A percentile compares a stretch with the other conserved stretches of the same genome.
Evolutionary conservation across 2,329 filamentous ascomycete genomes (phyloP).

Genomic region (Aureobasidium sp.): DNA sequence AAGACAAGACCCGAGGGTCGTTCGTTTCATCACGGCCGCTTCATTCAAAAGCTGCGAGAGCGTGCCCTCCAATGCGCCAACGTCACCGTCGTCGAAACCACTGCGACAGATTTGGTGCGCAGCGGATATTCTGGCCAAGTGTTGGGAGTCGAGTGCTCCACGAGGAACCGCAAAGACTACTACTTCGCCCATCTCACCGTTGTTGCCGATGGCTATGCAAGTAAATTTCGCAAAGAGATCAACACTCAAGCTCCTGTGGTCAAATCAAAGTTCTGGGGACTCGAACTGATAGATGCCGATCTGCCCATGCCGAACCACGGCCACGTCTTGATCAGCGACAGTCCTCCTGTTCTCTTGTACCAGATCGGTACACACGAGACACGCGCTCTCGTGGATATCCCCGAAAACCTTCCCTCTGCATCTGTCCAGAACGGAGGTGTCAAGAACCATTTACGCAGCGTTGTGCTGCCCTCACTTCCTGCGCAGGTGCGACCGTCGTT

Average conservation of each 20-base stretch:
- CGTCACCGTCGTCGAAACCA: conserved; percentile 86
- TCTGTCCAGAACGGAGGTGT: conserved; percentile 71
- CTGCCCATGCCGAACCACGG: conserved; percentile 71
- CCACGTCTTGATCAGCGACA: conserved; percentile 77
- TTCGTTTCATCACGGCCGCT: conserved; percentile 89
- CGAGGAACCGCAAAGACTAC: conserved; percentile 53
- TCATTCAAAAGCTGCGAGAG: conserved; percentile 73
- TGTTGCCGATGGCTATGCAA: conserved; percentile 85
- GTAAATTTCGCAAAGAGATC: conserved; percentile 80
- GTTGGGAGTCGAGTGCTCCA: conserved; percentile 72
- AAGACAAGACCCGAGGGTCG: conserved; percentile 58
- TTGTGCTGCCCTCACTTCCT: conserved; percentile 73
- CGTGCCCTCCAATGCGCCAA: conserved; percentile 70
- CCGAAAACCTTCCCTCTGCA: conserved; percentile 67
- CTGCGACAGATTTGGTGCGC: conserved; percentile 67
- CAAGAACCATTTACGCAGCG: conserved; percentile 72
- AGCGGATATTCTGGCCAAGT: conserved; percentile 64
- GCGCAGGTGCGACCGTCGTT: conserved; percentile 65
- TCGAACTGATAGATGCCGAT: conserved; percentile 83
- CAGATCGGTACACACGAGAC: conserved; percentile 96
- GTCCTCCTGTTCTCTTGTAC: conserved; percentile 79
- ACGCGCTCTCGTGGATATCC: conserved; percentile 80
- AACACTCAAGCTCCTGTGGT: conserved; percentile 60
- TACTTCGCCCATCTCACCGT: conserved; percentile 89
- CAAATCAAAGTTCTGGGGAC: conserved; percentile 83